Evolutionary conservation across 495 filamentous ascomycete species (phyloP).

Genomic region (Penicillium paxilli): DNA sequence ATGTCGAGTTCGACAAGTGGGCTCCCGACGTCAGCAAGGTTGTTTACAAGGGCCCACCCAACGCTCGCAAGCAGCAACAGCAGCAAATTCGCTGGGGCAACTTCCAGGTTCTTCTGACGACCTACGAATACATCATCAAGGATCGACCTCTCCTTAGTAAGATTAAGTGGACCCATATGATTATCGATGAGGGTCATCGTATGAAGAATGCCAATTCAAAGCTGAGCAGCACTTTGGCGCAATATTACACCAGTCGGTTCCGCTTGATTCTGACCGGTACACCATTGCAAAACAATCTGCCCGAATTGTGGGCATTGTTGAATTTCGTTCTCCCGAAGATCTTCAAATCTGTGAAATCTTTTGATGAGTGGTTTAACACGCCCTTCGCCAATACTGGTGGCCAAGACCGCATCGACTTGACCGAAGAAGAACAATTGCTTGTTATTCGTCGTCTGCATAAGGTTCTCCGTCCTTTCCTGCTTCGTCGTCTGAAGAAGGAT

Average conservation of each 20-base stretch:
- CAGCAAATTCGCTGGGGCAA: conserved; percentile 90
- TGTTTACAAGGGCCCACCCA: conserved; percentile 96
- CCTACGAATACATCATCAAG: conserved; percentile 99
- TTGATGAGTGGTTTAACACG: conserved; percentile 99
- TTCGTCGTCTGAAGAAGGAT: conserved; percentile 98
- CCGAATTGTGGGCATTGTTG: conserved; percentile 94
- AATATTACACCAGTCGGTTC: conserved; percentile 92
- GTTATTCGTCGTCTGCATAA: conserved; percentile 98
- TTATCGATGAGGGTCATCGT: conserved; percentile 97
- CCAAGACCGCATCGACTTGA: conserved; percentile 97
- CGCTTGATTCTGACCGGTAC: conserved; percentile 97
- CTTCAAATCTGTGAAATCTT: conserved; percentile 98
- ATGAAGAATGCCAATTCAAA: conserved; percentile 99
- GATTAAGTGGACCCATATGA: conserved; percentile 99
- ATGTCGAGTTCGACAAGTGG: conserved; percentile 98
- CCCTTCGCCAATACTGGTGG: conserved; percentile 97
- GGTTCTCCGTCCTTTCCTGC: conserved; percentile 93
- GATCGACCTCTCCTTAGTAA: conserved; percentile 92
- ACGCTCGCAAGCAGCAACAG: conserved; percentile 84
- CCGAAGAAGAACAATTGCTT: conserved; percentile 98
- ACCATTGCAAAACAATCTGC: conserved; percentile 94
- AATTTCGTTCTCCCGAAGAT: conserved; percentile 98
- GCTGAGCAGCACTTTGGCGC: conserved; percentile 88
- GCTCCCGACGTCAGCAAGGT: conserved; percentile 81
- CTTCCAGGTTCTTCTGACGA: conserved; percentile 95